Base-by-base conservation (phyloP, 2,329 filamentous ascomycete species). In the Colletotrichum lentis region DNA sequence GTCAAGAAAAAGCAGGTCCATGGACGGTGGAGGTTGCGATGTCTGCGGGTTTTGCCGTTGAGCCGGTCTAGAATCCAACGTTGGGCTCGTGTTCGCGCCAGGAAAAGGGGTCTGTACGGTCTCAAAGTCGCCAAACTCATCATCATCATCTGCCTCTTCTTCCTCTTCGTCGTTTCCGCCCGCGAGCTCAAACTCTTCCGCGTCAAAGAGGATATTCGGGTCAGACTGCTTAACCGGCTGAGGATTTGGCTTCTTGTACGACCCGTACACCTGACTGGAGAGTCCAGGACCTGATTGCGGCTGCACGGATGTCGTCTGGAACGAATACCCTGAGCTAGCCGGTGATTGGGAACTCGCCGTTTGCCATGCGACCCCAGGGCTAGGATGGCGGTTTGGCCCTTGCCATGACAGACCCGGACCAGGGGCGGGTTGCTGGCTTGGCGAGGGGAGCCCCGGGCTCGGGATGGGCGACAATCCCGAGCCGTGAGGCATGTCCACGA, bases 171-270 rank as follows among this genome's bases (percentile, higher is more conserved):
- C 81, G 12, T 79, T 79, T 5, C 74, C 76, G 2, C 73, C 75
- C 41, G 80, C 75, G 16, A 80, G 74, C 61, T 82, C 83, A 71
- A 85, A 85, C 57, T 87, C 84, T 49, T 86, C 84, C 43, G 86
- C 89, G 76, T 92, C 90, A 74, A 92, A 92, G 3, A 92, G 79
- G 3, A 92, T 84, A 71, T 88, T 85, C 2, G 85, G 77, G 50
- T 86, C 78, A 1, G 74, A 43, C 55, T 64, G 62, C 44, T 27
- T 39, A 20, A 57, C 47, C 14, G 64, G 64, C 18, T 57, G 31
- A 5, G 52, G 46, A 8, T 16, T 52, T n/a, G 67, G 16, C 31
- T 62, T 58, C 43, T 31, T 62, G 12, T 54, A 44, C 12, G 61
- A 16, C 5, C 44, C 47, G 3, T 54, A 58, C 27, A 68, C 58